These are phyloP conservation scores for Monosporascus sp. DNA, from an alignment of 2,329 filamentous ascomycete genomes.

Conservation along the genomic window DNA sequence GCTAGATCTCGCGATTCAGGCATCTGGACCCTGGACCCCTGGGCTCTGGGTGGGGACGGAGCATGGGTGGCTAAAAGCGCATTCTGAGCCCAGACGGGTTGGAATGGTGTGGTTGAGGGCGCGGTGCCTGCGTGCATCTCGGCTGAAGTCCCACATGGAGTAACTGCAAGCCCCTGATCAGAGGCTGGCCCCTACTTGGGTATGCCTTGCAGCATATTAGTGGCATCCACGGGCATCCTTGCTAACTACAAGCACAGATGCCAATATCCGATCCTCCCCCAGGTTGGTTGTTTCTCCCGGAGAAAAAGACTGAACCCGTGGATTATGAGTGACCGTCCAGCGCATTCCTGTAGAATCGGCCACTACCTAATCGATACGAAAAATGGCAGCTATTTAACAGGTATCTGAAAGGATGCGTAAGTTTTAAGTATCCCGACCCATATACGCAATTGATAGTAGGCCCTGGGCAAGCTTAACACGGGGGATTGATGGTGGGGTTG, in stretches of 20 bases:
- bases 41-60: too few relatives aligned
- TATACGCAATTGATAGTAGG: background rate
- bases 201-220: too few relatives aligned
- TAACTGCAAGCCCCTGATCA: background rate
- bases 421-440: too few relatives aligned
- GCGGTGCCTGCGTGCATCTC: background rate
- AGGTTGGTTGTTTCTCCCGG: background rate
- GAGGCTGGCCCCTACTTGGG: background rate
- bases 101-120: background rate
- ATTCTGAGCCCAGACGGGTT: background rate
- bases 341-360: too few relatives aligned
- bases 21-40: too few relatives aligned
- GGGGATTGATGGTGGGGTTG: background rate
- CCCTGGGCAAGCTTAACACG: background rate
- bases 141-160: background rate
- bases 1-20: background rate
- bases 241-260: background rate
- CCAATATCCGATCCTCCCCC: background rate
- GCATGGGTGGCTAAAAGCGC: background rate
- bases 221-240: too few relatives aligned
- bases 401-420: too few relatives aligned
- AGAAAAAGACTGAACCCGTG: too few relatives aligned
- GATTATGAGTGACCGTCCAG: too few relatives aligned
- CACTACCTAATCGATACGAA: too few relatives aligned
- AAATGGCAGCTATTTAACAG: too few relatives aligned